Percentiles rank a stretch among this genome's conserved stretches.
These are phyloP conservation scores for Chalara sp. DNA, from an alignment of 2,329 filamentous ascomycete species.

Conservation along the genomic window DNA sequence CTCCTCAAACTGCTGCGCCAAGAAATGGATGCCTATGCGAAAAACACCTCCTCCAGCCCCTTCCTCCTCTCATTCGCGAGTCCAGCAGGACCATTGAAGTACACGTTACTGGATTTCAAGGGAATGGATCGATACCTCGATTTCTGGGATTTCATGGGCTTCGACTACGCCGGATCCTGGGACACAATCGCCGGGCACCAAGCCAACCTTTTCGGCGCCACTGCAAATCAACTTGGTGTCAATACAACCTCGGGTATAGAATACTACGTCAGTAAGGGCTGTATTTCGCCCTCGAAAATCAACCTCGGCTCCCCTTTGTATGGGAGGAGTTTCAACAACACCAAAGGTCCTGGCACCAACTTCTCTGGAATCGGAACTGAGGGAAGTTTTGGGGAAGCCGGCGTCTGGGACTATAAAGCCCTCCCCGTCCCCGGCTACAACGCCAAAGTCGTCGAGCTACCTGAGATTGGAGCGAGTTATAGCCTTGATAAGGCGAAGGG, in stretches of 20 bases:
- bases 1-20: constrained; percentile 21
- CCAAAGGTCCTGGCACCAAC: constrained; percentile 54
- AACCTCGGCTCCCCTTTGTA: constrained; percentile 76
- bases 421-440: constrained; percentile 54
- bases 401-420: constrained; percentile 74
- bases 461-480: constrained; percentile 54
- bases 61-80: constrained; percentile 47
- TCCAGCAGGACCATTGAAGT: constrained; percentile 40
- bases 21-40: constrained; percentile 41
- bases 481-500: constrained; percentile 54
- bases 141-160: constrained; percentile 55
- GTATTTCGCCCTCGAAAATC: constrained; percentile 56
- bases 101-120: constrained; percentile 37
- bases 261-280: constrained; percentile 44
- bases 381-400: constrained; percentile 58
- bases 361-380: constrained; percentile 60
- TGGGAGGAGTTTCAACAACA: constrained; percentile 60
- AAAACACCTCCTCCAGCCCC: constrained; percentile 36
- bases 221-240: constrained; percentile 52
- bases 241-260: constrained; percentile 57
- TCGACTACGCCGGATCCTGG: constrained; percentile 52
- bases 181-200: constrained; percentile 41
- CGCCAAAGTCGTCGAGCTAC: constrained; percentile 45
- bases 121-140: constrained; percentile 43
- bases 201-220: constrained; percentile 59